These are phyloP conservation scores for Rhodotorula toruloides DNA, from an alignment of 768 basidiomycete genomes.

Conservation along the genomic window DNA sequence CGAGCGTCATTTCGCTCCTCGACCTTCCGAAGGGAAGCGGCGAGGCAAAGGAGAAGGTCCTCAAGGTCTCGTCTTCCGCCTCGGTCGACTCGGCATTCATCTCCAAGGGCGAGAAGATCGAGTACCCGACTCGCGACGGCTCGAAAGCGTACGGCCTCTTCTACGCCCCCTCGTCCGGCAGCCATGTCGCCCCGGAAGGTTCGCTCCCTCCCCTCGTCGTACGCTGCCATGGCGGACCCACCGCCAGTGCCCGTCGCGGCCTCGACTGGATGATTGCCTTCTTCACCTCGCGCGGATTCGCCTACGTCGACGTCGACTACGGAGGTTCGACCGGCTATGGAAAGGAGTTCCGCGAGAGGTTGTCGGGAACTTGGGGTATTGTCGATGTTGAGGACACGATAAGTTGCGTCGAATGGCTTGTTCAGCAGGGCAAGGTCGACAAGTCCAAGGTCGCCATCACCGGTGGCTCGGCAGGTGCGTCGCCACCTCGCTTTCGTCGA, in stretches of 20 bases:
- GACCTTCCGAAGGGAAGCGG: background rate
- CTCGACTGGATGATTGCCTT: conserved; percentile 59
- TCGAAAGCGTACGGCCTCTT: conserved; percentile 54
- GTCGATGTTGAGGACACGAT: conserved; percentile 67
- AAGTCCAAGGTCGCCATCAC: conserved; percentile 61
- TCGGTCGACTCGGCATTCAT: conserved; percentile 28
- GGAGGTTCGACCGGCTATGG: conserved; percentile 56
- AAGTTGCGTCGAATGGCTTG: conserved; percentile 54
- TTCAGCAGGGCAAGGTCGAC: conserved; percentile 59
- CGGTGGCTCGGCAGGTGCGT: conserved; percentile 58
- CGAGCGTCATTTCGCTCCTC: conserved; percentile 15
- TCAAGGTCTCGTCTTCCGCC: conserved; percentile 26
- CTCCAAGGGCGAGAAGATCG: conserved; percentile 16
- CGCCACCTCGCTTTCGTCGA: background rate
- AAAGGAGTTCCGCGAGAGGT: conserved; percentile 58
- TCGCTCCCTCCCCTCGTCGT: conserved; percentile 67
- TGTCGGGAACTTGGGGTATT: conserved; percentile 66
- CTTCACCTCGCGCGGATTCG: conserved; percentile 54
- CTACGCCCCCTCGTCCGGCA: conserved; percentile 63
- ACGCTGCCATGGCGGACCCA: conserved; percentile 69
- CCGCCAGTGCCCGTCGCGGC: conserved; percentile 51
- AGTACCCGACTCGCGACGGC: conserved; percentile 11
- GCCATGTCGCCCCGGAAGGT: conserved; percentile 53
- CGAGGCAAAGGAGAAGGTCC: conserved; percentile 2
- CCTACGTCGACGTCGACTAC: conserved; percentile 63